Evolutionary conservation across 1,139 yeast species (phyloP).

Genomic region (Arxiozyma bovina): DNA sequence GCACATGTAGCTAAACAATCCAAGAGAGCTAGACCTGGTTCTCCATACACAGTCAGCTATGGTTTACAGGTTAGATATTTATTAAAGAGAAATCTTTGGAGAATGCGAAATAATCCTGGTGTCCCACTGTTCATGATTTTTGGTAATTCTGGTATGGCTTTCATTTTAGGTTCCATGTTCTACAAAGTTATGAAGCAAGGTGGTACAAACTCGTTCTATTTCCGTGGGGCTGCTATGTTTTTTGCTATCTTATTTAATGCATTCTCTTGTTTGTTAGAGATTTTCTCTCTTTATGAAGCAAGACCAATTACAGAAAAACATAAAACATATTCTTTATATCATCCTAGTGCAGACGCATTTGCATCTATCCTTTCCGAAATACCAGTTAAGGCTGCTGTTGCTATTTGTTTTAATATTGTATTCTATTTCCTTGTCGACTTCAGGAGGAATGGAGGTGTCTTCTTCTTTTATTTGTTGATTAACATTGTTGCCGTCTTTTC

Average conservation of each 20-base stretch:
- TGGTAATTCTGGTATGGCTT: slow-evolving; percentile 61
- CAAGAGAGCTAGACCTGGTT: slow-evolving; percentile 42
- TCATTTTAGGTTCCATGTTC: slow-evolving; percentile 66
- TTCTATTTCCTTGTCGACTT: slow-evolving; percentile 63
- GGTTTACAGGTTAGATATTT: slow-evolving; percentile 56
- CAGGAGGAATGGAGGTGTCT: slow-evolving; percentile 56
- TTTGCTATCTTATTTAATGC: slow-evolving; percentile 74
- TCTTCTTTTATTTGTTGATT: slow-evolving; percentile 57
- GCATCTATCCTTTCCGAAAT: slow-evolving; percentile 61
- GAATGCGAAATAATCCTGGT: slow-evolving; percentile 59
- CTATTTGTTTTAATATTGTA: slow-evolving; percentile 51
- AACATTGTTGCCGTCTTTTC: slow-evolving; percentile 47
- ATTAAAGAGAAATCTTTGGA: slow-evolving; percentile 51
- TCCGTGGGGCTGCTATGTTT: slow-evolving; percentile 65
- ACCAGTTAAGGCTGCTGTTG: slow-evolving; percentile 50
- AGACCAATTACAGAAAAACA: slow-evolving; percentile 77
- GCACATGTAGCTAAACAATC: slow-evolving; percentile 55
- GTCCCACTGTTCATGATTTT: slow-evolving; percentile 50
- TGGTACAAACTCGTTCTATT: slow-evolving; percentile 49
- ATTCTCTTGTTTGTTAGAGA: slow-evolving; percentile 64
- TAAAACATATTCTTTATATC: slow-evolving; percentile 62
- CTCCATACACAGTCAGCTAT: slow-evolving; percentile 62
- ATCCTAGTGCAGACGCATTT: slow-evolving; percentile 69
- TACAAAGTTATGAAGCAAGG: slow-evolving; percentile 43
- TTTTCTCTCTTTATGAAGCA: slow-evolving; percentile 58